phyloP scores from a whole-genome alignment of 345 rosid species.

The Abelmoschus esculentus region DNA sequence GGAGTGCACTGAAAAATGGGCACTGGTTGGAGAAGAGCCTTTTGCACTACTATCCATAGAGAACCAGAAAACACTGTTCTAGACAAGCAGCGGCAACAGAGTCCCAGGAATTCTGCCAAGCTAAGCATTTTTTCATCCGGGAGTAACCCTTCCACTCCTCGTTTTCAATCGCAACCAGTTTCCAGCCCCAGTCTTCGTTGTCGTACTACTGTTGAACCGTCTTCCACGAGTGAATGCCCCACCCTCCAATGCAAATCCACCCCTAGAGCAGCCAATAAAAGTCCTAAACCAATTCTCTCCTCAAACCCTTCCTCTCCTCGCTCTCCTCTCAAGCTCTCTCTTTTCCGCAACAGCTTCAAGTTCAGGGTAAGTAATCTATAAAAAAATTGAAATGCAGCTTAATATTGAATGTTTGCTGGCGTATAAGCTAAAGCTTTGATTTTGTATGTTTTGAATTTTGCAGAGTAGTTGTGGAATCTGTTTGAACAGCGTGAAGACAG shows the following conservation, averaged over 20 bases:
- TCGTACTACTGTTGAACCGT: conserved; percentile 22
- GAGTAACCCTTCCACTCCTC: conserved; percentile 73
- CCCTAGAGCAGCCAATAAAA: conserved; percentile 19
- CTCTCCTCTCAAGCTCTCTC: conserved; percentile 67
- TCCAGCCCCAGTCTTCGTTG: conserved; percentile 41
- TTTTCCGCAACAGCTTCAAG: conserved; percentile 74
- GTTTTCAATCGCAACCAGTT: conserved; percentile 42
- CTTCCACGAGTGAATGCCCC: conserved; percentile 26
- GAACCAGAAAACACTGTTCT: conserved; percentile 35
- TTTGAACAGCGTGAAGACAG: conserved; percentile 60
- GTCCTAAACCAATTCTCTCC: conserved; percentile 19
- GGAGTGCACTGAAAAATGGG: conserved; percentile 41
- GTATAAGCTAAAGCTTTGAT: not conserved
- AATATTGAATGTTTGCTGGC: not conserved
- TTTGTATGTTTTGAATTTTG: not conserved
- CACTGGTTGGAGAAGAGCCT: conserved; percentile 97
- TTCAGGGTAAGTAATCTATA: conserved; percentile 44
- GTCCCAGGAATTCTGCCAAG: conserved; percentile 45
- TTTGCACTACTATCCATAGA: conserved; percentile 69
- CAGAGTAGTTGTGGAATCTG: conserved; percentile 79
- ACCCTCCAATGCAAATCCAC: conserved; percentile 32
- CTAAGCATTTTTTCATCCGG: conserved; percentile 43
- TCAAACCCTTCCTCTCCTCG: conserved; percentile 69
- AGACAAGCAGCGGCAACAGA: conserved; percentile 29
- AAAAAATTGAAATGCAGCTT: not conserved